Evolutionary conservation across 2,329 filamentous ascomycete species (phyloP).

Genomic region (Colletotrichum tropicicola): DNA sequence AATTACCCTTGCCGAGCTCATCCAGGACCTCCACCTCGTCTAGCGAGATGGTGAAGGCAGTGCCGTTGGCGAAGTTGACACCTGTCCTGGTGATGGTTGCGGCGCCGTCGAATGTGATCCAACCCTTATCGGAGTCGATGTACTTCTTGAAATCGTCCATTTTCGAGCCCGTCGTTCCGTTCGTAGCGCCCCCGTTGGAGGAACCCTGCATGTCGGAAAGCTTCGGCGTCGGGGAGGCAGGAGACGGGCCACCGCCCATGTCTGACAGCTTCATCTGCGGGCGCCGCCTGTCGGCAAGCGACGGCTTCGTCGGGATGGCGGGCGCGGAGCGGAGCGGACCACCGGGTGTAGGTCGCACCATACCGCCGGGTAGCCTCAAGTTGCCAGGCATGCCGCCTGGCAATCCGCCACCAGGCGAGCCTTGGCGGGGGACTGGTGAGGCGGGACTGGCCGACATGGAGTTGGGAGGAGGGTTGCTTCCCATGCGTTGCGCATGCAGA

Average conservation of each 20-base stretch:
- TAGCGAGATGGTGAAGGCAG: constrained; percentile 90
- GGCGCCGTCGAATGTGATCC: constrained; percentile 91
- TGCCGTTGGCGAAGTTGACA: constrained; percentile 91
- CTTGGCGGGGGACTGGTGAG: constrained; percentile 38
- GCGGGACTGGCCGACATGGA: constrained; percentile 40
- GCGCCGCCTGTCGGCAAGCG: constrained; percentile 73
- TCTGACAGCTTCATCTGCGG: constrained; percentile 70
- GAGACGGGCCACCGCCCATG: constrained; percentile 47
- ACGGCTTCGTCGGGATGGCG: constrained; percentile 56
- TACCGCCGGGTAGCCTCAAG: constrained; percentile 47
- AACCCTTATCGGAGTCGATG: constrained; percentile 91
- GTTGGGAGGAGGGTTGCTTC: constrained; percentile 38
- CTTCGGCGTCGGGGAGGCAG: constrained; percentile 47
- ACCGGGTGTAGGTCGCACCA: constrained; percentile 56
- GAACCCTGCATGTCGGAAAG: constrained; percentile 20
- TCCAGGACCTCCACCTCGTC: constrained; percentile 94
- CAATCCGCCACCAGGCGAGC: constrained; percentile 38
- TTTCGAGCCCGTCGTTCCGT: constrained; percentile 53
- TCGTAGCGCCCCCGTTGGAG: constrained; percentile 40
- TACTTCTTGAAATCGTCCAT: constrained; percentile 76
- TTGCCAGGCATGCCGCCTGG: constrained; percentile 54
- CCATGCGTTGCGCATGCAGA: constrained; percentile 55
- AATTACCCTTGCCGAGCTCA: constrained; percentile 97
- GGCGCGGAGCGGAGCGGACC: constrained; percentile 64
- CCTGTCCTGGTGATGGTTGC: constrained; percentile 89